Percentiles rank a stretch among this genome's conserved stretches.
phyloP scores from a whole-genome alignment of 2,329 filamentous ascomycete genomes.

The Trichoderma sp. region DNA sequence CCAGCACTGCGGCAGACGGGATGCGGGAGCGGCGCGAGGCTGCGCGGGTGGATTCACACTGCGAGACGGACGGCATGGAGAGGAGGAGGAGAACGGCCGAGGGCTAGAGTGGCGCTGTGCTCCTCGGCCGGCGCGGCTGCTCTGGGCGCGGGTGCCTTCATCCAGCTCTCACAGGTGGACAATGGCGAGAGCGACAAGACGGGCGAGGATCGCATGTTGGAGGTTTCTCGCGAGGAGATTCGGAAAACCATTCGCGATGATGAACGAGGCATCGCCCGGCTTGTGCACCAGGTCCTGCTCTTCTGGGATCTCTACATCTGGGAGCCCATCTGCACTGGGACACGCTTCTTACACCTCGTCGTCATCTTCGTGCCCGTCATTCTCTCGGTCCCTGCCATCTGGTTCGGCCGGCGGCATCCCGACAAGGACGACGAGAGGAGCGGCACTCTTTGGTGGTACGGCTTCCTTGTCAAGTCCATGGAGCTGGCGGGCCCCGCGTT shows the following conservation, averaged over 20 bases:
- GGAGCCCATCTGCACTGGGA: slow-evolving; percentile 84
- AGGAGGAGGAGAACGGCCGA: slow-evolving; percentile 24
- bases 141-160: slow-evolving; percentile 59
- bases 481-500: slow-evolving; percentile 92
- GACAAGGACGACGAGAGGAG: slow-evolving; percentile 72
- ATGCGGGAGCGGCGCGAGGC: slow-evolving; percentile 32
- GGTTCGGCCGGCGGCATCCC: slow-evolving; percentile 68
- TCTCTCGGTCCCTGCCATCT: slow-evolving; percentile 74
- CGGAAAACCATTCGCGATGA: slow-evolving; percentile 66
- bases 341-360: slow-evolving; percentile 85
- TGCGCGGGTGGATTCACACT: slow-evolving; percentile 35
- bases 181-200: slow-evolving; percentile 60
- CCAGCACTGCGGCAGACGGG: slow-evolving; percentile 29
- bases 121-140: slow-evolving; percentile 47
- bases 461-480: slow-evolving; percentile 84
- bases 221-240: slow-evolving; percentile 77
- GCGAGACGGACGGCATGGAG: slow-evolving; percentile 37
- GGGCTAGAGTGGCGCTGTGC: slow-evolving; percentile 40
- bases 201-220: slow-evolving; percentile 82
- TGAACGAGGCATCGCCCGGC: slow-evolving; percentile 59
- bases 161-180: slow-evolving; percentile 59
- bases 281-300: slow-evolving; percentile 63
- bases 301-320: slow-evolving; percentile 72
- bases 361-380: slow-evolving; percentile 92
- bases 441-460: slow-evolving; percentile 94